These are phyloP conservation scores for Neospora caninum DNA, from an alignment of 169 alveolate species.

Conservation along the genomic window DNA sequence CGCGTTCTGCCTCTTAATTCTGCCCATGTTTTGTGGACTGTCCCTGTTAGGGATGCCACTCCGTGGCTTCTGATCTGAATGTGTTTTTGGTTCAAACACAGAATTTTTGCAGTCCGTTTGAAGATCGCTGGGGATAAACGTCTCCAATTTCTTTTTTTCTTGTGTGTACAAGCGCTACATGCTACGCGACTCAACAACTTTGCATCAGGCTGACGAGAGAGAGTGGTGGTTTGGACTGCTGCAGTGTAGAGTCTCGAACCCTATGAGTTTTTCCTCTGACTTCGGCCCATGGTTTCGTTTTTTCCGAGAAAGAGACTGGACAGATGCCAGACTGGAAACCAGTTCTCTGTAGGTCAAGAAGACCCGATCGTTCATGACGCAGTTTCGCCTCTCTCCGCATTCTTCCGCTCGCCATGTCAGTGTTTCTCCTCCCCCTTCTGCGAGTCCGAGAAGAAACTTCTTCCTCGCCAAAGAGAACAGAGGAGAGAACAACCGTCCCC, in stretches of 20 bases:
- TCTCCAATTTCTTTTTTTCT: neutral
- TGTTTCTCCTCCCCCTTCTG: neutral
- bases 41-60: neutral
- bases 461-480: neutral
- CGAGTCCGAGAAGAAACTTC: neutral
- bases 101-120: neutral
- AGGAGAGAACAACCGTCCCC: neutral
- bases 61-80: neutral
- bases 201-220: too few species aligned
- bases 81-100: neutral
- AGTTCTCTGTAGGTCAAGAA: neutral
- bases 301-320: neutral
- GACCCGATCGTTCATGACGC: neutral
- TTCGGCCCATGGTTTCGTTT: neutral
- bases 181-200: too few species aligned
- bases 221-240: too few species aligned
- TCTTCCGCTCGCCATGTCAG: slow-evolving; percentile 26
- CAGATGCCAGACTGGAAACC: neutral
- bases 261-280: neutral
- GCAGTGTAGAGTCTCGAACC: too few species aligned
- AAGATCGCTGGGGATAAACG: neutral
- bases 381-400: neutral
- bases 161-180: too few species aligned
- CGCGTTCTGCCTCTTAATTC: neutral
- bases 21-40: neutral